phyloP scores from a whole-genome alignment of 331 rosid genomes.

The Ulmus americana region DNA sequence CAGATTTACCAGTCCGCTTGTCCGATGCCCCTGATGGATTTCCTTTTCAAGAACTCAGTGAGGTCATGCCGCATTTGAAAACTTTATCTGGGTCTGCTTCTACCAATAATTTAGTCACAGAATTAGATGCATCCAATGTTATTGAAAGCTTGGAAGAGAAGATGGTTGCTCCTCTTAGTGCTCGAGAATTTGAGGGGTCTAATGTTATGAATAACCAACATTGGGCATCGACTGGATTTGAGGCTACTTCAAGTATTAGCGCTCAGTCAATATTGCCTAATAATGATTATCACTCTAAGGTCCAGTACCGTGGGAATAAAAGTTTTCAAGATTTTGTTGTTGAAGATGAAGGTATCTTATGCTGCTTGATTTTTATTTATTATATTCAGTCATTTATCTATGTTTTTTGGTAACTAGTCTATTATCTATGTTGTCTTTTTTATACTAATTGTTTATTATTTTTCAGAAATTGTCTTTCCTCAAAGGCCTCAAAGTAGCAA shows the following conservation, averaged over 20 bases:
- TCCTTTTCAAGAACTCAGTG: constrained; percentile 60
- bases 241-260: constrained; percentile 31
- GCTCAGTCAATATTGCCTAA: constrained; percentile 30
- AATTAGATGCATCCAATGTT: constrained; percentile 35
- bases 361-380: constrained; percentile 3
- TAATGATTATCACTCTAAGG: constrained; percentile 34
- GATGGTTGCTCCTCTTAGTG: constrained; percentile 28
- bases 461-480: constrained; percentile 38
- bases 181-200: constrained; percentile 33
- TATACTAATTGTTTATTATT: constrained; percentile 15
- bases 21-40: constrained; percentile 54
- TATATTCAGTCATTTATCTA: constrained; percentile 2
- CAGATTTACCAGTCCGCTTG: constrained; percentile 49
- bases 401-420: neutral
- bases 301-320: constrained; percentile 37
- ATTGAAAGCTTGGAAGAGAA: constrained; percentile 37
- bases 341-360: constrained; percentile 45
- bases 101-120: constrained; percentile 28
- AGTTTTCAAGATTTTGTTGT: constrained; percentile 30
- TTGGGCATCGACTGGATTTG: constrained; percentile 40
- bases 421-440: constrained; percentile 3
- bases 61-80: constrained; percentile 55
- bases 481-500: constrained; percentile 40
- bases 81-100: constrained; percentile 31
- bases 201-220: constrained; percentile 30